Conservation (phyloP, 2,329 filamentous ascomycete genomes). For the Aspergillus ustus region DNA sequence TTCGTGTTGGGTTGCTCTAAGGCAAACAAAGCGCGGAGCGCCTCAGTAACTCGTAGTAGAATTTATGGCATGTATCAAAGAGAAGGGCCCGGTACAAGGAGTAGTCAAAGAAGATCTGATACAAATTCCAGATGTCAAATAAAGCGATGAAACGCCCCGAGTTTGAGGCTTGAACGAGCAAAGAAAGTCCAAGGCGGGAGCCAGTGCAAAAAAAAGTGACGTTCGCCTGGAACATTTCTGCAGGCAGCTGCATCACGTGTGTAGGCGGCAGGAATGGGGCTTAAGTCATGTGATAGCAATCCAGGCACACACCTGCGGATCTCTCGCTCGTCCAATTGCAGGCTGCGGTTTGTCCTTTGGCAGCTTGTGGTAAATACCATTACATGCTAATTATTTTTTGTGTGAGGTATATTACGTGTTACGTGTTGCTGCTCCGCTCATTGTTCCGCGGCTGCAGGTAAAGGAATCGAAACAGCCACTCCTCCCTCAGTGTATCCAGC, state of each 20-base stretch:
- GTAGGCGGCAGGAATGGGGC: slow-evolving; percentile 4
- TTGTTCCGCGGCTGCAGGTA: not conserved
- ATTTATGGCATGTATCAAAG: slow-evolving; percentile 29
- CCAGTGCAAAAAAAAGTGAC: slow-evolving; percentile 40
- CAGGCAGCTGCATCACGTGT: slow-evolving; percentile 28
- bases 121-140: not conserved
- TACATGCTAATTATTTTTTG: slow-evolving; percentile 19
- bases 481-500: slow-evolving; percentile 14
- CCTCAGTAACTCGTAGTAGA: slow-evolving; percentile 27
- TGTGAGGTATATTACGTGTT: slow-evolving; percentile 16
- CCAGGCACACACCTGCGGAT: slow-evolving; percentile 18
- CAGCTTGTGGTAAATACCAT: slow-evolving; percentile 24
- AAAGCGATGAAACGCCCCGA: not conserved
- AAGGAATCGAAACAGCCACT: not conserved
- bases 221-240: slow-evolving; percentile 28
- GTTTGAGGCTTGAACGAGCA: not conserved
- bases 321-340: slow-evolving; percentile 30
- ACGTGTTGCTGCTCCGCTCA: slow-evolving; percentile 7
- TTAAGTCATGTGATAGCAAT: slow-evolving; percentile 22
- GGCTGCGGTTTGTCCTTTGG: slow-evolving; percentile 39
- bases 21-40: slow-evolving; percentile 33
- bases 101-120: not conserved
- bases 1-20: slow-evolving; percentile 5
- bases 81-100: slow-evolving; percentile 5
- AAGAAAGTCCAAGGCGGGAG: slow-evolving; percentile 5